phyloP scores from a whole-genome alignment of 1,139 yeast species.

The Blastobotrys illinoisensis region DNA sequence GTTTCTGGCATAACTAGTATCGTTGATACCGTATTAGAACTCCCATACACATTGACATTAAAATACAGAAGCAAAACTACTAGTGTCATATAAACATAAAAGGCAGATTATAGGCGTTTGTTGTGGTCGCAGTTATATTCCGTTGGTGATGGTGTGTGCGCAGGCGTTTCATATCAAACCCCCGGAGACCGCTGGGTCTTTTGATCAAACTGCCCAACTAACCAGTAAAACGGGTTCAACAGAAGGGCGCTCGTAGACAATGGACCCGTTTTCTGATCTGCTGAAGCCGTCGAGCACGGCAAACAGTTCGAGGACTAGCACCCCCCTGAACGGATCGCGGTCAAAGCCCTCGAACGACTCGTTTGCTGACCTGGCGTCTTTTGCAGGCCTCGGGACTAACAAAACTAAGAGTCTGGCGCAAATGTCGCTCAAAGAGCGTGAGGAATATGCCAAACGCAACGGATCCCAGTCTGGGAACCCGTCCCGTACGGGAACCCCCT shows the following conservation, averaged over 20 bases:
- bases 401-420: conserved; percentile 14
- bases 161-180: background rate
- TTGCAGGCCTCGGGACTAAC: conserved; percentile 13
- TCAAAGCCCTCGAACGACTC: conserved; percentile 15
- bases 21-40: too few species aligned
- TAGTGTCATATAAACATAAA: too few species aligned
- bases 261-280: conserved; percentile 15
- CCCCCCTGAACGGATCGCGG: conserved; percentile 7
- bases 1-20: too few species aligned
- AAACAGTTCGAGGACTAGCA: conserved; percentile 3
- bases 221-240: background rate
- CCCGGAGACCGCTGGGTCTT: background rate
- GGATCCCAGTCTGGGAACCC: background rate
- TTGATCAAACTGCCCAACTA: background rate
- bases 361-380: conserved; percentile 21
- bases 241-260: background rate
- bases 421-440: conserved; percentile 26
- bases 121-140: too few species aligned
- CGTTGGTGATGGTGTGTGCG: too few species aligned
- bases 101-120: too few species aligned
- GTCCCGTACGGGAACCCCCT: conserved; percentile 6
- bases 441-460: conserved; percentile 9
- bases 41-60: too few species aligned
- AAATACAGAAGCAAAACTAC: too few species aligned
- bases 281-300: conserved; percentile 7